phyloP scores from a whole-genome alignment of 108 stramenopile genomes.

The Seminavis robusta region DNA sequence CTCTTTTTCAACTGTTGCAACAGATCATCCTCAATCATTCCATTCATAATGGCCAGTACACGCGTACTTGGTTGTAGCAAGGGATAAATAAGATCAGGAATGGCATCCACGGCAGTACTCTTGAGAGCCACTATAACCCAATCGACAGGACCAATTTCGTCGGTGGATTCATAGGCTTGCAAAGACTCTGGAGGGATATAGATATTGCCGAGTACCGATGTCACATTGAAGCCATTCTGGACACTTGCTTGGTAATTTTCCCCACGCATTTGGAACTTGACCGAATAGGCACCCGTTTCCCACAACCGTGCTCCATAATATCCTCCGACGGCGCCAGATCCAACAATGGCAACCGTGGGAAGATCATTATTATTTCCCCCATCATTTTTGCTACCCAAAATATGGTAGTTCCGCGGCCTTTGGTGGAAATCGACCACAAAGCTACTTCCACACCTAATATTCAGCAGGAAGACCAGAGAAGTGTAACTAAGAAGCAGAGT shows the following conservation, averaged over 20 bases:
- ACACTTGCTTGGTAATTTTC: constrained; percentile 39
- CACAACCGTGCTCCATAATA: constrained; percentile 75
- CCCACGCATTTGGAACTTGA: constrained; percentile 72
- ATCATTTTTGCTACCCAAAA: too few relatives aligned
- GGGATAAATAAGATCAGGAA: constrained; percentile 56
- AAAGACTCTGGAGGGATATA: constrained; percentile 55
- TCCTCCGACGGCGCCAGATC: constrained; percentile 63
- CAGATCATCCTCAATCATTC: constrained; percentile 80
- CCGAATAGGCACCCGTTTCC: constrained; percentile 58
- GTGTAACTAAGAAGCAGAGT: too few relatives aligned
- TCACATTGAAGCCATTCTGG: constrained; percentile 58
- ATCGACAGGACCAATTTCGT: constrained; percentile 49
- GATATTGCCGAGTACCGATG: constrained; percentile 60
- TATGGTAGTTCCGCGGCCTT: too few relatives aligned
- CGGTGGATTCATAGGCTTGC: constrained; percentile 39
- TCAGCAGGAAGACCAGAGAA: too few relatives aligned
- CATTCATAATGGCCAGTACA: constrained; percentile 82
- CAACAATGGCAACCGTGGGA: constrained; percentile 48
- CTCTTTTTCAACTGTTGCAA: constrained; percentile 27
- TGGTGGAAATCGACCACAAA: too few relatives aligned
- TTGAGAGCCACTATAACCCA: constrained; percentile 82
- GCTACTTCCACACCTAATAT: too few relatives aligned
- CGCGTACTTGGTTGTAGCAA: constrained; percentile 51
- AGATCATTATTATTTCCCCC: too few relatives aligned
- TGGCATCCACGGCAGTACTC: constrained; percentile 50